A percentile compares a stretch with the other conserved stretches of the same genome.
Evolutionary conservation across 208 protist genomes (phyloP).

Genomic region (Angomonas ambiguus): DNA sequence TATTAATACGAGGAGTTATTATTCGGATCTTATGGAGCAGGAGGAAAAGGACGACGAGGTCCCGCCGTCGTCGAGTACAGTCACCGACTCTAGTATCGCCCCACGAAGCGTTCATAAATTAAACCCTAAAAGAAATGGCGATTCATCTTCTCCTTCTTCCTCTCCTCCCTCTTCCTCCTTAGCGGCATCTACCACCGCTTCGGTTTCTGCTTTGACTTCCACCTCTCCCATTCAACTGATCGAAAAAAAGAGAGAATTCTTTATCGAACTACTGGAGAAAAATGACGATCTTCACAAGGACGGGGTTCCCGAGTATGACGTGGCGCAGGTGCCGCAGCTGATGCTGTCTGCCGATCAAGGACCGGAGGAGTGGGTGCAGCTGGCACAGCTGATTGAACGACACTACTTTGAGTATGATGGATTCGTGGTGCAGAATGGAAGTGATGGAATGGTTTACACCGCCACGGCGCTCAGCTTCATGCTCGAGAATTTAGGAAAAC

Average conservation of each 20-base stretch:
- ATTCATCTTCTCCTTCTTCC: not conserved
- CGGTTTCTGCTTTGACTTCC: not conserved
- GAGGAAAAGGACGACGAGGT: conserved; percentile 6
- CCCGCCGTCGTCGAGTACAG: not conserved
- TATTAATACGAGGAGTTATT: conserved; percentile 60
- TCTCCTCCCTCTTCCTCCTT: too few relatives aligned
- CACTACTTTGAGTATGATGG: conserved; percentile 90
- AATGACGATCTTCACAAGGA: conserved; percentile 61
- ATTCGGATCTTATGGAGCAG: conserved; percentile 32
- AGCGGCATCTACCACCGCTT: not conserved
- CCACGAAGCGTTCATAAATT: not conserved
- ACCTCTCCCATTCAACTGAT: not conserved
- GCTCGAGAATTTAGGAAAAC: conserved; percentile 95
- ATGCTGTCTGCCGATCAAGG: conserved; percentile 67
- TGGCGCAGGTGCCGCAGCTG: conserved; percentile 40
- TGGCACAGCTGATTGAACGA: not conserved
- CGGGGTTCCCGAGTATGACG: conserved; percentile 53
- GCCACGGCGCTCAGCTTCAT: conserved; percentile 95
- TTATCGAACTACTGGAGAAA: conserved; percentile 35
- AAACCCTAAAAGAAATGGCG: not conserved
- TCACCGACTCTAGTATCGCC: not conserved
- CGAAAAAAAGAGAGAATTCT: conserved; percentile 22
- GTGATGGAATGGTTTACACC: conserved; percentile 95
- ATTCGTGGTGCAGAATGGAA: conserved; percentile 97
- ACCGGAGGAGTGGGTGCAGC: conserved; percentile 21